phyloP scores from a whole-genome alignment of 2,329 filamentous ascomycete species.

The Epichloe sylvatica region DNA sequence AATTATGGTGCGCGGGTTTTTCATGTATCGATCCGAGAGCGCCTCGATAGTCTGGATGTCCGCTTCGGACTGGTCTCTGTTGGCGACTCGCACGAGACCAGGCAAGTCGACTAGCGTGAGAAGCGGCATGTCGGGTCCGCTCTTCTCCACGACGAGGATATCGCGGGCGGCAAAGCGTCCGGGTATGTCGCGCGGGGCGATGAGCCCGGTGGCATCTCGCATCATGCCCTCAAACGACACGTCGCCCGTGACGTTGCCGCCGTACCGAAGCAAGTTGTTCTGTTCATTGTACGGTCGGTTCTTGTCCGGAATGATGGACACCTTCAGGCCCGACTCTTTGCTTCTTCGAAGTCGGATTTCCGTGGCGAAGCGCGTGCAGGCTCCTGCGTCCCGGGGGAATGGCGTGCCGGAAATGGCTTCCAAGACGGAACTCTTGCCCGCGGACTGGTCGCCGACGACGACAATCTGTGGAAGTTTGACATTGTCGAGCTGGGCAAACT shows the following conservation, averaged over 20 bases:
- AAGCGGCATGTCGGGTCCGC: constrained; percentile 43
- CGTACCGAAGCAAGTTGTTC: constrained; percentile 32
- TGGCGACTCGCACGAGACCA: constrained; percentile 41
- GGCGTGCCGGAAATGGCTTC: constrained; percentile 49
- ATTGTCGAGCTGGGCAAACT: constrained; percentile 37
- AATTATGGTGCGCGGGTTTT: constrained; percentile 40
- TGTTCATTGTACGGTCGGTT: constrained; percentile 32
- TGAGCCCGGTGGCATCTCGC: constrained; percentile 35
- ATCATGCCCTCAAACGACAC: constrained; percentile 37
- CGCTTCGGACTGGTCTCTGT: constrained; percentile 35
- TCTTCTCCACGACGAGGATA: constrained; percentile 44
- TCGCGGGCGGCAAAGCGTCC: constrained; percentile 38
- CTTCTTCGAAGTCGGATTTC: constrained; percentile 41
- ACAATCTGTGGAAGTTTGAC: constrained; percentile 46
- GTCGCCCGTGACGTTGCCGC: constrained; percentile 29
- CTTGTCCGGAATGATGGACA: constrained; percentile 43
- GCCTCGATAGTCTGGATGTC: constrained; percentile 39
- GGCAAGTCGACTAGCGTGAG: constrained; percentile 49
- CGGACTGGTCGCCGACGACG: constrained; percentile 50
- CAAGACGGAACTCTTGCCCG: constrained; percentile 49
- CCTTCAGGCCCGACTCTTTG: constrained; percentile 28
- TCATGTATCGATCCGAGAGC: constrained; percentile 41
- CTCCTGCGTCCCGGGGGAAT: constrained; percentile 44
- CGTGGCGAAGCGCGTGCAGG: constrained; percentile 49
- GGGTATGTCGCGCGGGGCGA: constrained; percentile 34